Percentiles rank a stretch among this genome's conserved stretches.
Evolutionary conservation across 1,284 basidiomycete species (phyloP).

Genomic region (Coniferiporia sulphurascens): DNA sequence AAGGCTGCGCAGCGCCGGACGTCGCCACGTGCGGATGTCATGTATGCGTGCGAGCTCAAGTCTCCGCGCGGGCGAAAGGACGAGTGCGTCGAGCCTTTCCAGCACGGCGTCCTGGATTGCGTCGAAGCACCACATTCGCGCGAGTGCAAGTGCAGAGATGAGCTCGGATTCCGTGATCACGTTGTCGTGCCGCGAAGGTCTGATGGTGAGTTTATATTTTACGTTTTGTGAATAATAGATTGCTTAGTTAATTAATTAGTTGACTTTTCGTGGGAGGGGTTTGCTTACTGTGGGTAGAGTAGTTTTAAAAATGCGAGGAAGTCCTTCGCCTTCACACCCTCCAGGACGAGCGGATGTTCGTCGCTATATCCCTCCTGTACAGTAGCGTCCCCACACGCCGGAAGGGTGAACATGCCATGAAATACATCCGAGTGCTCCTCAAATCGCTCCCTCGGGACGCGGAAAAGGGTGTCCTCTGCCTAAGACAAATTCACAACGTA

Average conservation of each 20-base stretch:
- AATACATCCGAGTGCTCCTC: slow-evolving; percentile 13
- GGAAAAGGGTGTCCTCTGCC: slow-evolving; percentile 12
- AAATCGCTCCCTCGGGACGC: slow-evolving; percentile 9
- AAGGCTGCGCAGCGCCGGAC: not conserved
- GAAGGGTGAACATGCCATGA: slow-evolving; percentile 6
- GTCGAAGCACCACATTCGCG: slow-evolving; percentile 9
- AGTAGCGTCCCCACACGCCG: not conserved
- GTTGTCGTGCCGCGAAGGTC: not conserved
- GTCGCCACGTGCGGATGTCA: slow-evolving; percentile 9
- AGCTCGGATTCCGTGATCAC: not conserved
- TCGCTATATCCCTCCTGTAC: not conserved
- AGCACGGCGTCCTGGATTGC: not conserved
- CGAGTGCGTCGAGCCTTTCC: slow-evolving; percentile 1
- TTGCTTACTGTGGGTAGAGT: not conserved
- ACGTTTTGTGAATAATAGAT: not conserved
- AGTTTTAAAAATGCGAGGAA: slow-evolving; percentile 6
- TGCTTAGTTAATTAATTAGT: not conserved
- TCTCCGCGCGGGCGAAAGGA: not conserved
- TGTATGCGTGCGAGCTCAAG: slow-evolving; percentile 6
- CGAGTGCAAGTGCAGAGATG: slow-evolving; percentile 4
- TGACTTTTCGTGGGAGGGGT: not conserved
- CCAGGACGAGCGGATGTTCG: slow-evolving; percentile 5
- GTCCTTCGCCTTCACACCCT: not conserved
- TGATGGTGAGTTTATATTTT: not conserved
- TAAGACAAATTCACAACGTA: not conserved